Percentiles rank a stretch among this genome's conserved stretches.
These are phyloP conservation scores for Mycena vulgaris DNA, from an alignment of 768 basidiomycete species.

Conservation along the genomic window DNA sequence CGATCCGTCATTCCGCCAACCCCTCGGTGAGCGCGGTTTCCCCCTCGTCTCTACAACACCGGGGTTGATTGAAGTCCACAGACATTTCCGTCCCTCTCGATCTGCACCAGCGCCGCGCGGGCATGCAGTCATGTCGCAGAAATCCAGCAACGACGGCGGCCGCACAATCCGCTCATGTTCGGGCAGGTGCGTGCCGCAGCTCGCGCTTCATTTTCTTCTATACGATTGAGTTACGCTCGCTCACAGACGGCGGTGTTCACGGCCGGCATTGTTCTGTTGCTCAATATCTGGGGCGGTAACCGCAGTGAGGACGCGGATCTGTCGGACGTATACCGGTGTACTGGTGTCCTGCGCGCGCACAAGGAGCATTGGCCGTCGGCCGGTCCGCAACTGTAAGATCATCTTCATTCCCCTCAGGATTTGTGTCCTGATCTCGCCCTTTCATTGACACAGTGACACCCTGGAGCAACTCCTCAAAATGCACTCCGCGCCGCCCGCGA, in stretches of 20 bases:
- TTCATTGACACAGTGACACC: slow-evolving; percentile 2
- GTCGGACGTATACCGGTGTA: slow-evolving; percentile 22
- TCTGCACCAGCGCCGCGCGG: slow-evolving; percentile 77
- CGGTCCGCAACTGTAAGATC: not conserved
- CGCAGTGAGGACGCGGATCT: slow-evolving; percentile 3
- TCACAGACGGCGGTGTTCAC: slow-evolving; percentile 33
- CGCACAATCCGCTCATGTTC: slow-evolving; percentile 28
- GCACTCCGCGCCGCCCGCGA: not conserved
- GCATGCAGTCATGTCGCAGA: slow-evolving; percentile 72
- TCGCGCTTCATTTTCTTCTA: not conserved
- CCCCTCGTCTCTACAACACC: not conserved
- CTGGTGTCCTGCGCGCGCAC: not conserved
- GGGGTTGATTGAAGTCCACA: not conserved
- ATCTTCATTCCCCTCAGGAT: not conserved
- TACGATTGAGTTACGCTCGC: too few relatives aligned
- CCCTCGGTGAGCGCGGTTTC: slow-evolving; percentile 41
- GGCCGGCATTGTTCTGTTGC: slow-evolving; percentile 27
- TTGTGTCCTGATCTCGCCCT: not conserved
- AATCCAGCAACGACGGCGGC: slow-evolving; percentile 50
- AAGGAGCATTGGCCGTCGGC: slow-evolving; percentile 15
- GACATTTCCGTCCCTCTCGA: slow-evolving; percentile 72
- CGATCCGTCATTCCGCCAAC: slow-evolving; percentile 56
- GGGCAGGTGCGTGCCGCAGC: slow-evolving; percentile 7
- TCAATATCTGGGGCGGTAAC: slow-evolving; percentile 28
- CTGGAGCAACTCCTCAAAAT: slow-evolving; percentile 28